Evolutionary conservation across 2,329 filamentous ascomycete genomes (phyloP), one percentile per base, ranked within the genome.

Genomic region (Ophiostoma sp.): DNA sequence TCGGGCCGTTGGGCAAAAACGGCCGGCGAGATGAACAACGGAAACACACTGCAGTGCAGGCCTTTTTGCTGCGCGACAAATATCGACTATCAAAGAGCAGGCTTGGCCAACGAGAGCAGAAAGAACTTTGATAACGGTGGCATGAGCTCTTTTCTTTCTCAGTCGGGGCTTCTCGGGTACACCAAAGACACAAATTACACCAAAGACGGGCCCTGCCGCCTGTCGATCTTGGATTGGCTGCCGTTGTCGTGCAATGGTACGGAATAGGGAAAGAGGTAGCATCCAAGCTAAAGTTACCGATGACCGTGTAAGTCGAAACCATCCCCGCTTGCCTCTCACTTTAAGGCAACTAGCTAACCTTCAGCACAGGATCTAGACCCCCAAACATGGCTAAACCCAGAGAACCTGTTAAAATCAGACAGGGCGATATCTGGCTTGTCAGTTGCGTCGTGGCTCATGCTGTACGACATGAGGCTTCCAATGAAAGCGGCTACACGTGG

Each of bases 1-100:
- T 70, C 66, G 72, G 66, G 55, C 72, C 72, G 72, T 73, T 73
- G 66, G 66, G 55, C 64, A 45, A 50, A 63, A 59, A 69, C 25
- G 63, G 64, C 71, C 63, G 63, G 71, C 50, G 31, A 69, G 63
- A 72, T 22, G 61, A 66, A 45, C 36, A 12, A 12, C 55, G 19
- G 19, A 22, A 8, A 61, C 57, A n/a, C 19, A 19, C 50, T 52
- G 50, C 50, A 22, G 11, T 31, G 31, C 8, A 36, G 57, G 31
- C 36, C 12, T 45, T 42, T 48, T 59, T 28, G 0, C 36, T 17
- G 36, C 61, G 61, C 36, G 61, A 66, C 61, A 66, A 17, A 42
- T 22, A 9, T 36, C 55, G 1, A 42, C 31, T 25, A 22, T 36
- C 55, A 36, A 36, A 17, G 55, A 11, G 8, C 7, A 25, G 15